phyloP scores from a whole-genome alignment of 371 early-diverging fungal genomes.

The Lichtheimia corymbifera region DNA sequence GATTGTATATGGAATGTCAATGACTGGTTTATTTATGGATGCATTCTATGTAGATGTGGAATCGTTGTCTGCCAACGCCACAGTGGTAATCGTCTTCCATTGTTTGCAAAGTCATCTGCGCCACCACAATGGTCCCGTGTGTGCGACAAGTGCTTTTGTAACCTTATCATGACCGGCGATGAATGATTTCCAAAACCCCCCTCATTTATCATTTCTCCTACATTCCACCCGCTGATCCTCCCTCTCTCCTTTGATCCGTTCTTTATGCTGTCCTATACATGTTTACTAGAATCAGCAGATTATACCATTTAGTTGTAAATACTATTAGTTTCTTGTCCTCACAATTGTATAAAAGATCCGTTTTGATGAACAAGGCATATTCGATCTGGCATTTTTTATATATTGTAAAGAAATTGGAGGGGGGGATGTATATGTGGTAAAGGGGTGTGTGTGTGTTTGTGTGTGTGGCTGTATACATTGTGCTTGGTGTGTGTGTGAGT shows the following conservation, averaged over 20 bases:
- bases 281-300: too few species aligned
- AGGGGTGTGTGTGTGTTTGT: too few species aligned
- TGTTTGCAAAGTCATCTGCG: constrained; percentile 25
- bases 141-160: constrained; percentile 41
- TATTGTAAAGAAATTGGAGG: too few species aligned
- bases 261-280: too few species aligned
- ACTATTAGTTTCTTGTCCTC: too few species aligned
- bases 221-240: background rate
- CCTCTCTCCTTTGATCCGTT: background rate
- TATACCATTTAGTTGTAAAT: too few species aligned
- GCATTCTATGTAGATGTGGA: constrained; percentile 30
- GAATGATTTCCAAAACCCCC: background rate
- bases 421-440: too few species aligned
- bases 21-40: background rate
- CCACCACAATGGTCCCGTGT: constrained; percentile 39
- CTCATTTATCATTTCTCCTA: background rate
- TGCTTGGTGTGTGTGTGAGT: too few species aligned
- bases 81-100: constrained; percentile 38
- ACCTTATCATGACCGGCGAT: constrained; percentile 21
- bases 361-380: too few species aligned
- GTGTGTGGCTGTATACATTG: too few species aligned
- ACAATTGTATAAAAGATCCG: too few species aligned
- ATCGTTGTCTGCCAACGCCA: constrained; percentile 41
- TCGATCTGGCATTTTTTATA: too few species aligned
- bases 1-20: background rate